Percentiles rank a stretch among this genome's conserved stretches.
These are phyloP conservation scores for Ophioceras dolichostomum DNA, from an alignment of 2,329 filamentous ascomycete genomes.

Conservation along the genomic window DNA sequence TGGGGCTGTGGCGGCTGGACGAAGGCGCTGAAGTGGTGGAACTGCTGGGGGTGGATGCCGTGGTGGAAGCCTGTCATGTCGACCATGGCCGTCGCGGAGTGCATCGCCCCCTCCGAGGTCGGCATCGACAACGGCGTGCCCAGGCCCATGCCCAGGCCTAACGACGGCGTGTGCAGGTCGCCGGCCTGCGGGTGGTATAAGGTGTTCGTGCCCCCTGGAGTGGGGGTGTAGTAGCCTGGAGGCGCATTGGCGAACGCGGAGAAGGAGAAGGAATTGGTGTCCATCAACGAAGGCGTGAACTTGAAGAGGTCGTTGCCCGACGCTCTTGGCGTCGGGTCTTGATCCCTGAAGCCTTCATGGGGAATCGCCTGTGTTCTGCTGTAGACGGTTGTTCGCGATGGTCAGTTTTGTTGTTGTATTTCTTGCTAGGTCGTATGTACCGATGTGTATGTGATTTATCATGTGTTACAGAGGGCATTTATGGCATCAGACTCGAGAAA, in stretches of 20 bases:
- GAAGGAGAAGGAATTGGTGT: conserved; percentile 75
- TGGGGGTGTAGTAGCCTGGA: conserved; percentile 79
- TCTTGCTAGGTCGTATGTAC: too few species aligned
- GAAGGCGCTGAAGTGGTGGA: conserved; percentile 59
- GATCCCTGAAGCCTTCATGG: conserved; percentile 45
- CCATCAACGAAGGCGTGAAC: conserved; percentile 80
- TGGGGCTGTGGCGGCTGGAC: conserved; percentile 44
- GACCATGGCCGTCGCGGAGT: conserved; percentile 40
- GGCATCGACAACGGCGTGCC: conserved; percentile 74
- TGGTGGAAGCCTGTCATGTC: conserved; percentile 57
- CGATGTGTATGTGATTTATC: neutral
- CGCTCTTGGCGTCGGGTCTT: conserved; percentile 71
- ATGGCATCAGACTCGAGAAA: too few species aligned
- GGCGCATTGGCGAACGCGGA: conserved; percentile 67
- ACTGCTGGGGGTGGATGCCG: conserved; percentile 27
- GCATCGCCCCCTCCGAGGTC: conserved; percentile 51
- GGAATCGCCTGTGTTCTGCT: conserved; percentile 31
- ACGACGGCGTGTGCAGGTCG: conserved; percentile 73
- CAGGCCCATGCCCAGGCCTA: conserved; percentile 63
- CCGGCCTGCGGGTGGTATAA: conserved; percentile 75
- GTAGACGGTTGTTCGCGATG: conserved; percentile 5
- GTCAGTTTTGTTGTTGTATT: neutral
- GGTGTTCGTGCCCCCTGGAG: conserved; percentile 67
- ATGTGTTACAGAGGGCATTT: neutral
- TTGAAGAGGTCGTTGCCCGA: conserved; percentile 66